phyloP scores from a whole-genome alignment of 257 asterid species.

The Capsicum pubescens region DNA sequence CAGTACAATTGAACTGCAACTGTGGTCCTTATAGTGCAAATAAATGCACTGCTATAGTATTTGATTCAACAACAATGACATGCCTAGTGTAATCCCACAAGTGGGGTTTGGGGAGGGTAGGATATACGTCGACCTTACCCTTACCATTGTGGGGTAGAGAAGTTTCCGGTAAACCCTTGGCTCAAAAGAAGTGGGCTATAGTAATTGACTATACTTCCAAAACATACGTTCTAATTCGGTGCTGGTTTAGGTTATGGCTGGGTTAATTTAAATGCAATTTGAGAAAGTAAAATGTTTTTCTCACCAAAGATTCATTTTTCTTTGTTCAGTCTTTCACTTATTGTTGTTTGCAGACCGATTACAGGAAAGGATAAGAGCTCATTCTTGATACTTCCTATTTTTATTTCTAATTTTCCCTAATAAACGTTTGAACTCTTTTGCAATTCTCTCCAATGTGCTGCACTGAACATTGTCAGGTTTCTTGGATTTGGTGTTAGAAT shows the following conservation, averaged over 20 bases:
- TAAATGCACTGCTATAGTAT: background rate
- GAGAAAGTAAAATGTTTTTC: background rate
- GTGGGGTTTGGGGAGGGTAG: background rate
- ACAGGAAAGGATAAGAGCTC: background rate
- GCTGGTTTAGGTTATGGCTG: background rate
- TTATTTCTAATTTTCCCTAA: background rate
- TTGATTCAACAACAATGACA: background rate
- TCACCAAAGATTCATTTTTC: background rate
- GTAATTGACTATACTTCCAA: background rate
- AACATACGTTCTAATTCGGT: background rate
- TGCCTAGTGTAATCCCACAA: background rate
- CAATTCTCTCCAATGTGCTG: background rate
- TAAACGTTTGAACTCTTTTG: background rate
- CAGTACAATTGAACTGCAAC: background rate
- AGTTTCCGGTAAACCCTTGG: background rate
- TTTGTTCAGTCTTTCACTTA: background rate
- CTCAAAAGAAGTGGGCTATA: background rate
- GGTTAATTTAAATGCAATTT: background rate
- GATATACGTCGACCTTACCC: background rate
- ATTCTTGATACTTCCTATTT: background rate
- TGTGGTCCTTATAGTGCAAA: background rate
- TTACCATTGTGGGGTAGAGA: background rate
- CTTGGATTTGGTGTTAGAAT: conserved; percentile 5
- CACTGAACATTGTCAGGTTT: background rate
- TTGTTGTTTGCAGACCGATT: background rate